Conservation (phyloP, 2,329 filamentous ascomycete species). For the Penicillium sclerotiorum region DNA sequence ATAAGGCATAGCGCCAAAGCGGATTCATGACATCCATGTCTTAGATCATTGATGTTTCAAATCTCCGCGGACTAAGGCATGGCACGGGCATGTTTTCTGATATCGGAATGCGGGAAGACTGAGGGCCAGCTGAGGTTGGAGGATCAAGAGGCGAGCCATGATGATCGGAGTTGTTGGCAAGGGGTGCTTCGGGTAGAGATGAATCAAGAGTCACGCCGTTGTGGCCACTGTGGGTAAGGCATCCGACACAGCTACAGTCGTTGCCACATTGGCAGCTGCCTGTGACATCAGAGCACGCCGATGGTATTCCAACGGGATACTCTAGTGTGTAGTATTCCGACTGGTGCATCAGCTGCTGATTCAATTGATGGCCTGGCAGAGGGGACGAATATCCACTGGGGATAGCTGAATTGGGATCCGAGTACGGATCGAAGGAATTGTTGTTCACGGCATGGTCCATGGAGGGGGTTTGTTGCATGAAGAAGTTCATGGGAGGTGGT, state of each 20-base stretch:
- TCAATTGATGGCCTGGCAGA: constrained; percentile 24
- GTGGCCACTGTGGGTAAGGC: constrained; percentile 55
- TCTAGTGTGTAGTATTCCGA: constrained; percentile 47
- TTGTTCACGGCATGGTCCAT: constrained; percentile 18
- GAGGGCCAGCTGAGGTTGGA: constrained; percentile 6
- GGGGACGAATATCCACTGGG: constrained; percentile 31
- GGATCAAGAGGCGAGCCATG: background rate
- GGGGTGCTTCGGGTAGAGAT: background rate
- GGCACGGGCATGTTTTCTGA: constrained; percentile 23
- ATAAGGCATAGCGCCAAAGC: too few species aligned
- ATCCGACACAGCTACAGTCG: constrained; percentile 56
- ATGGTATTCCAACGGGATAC: constrained; percentile 42
- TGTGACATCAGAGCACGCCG: constrained; percentile 50
- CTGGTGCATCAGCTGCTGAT: constrained; percentile 42
- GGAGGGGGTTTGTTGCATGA: constrained; percentile 17
- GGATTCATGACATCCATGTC: too few species aligned
- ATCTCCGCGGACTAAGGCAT: constrained; percentile 26
- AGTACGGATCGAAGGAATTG: constrained; percentile 24
- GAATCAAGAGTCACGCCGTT: constrained; percentile 45
- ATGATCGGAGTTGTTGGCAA: constrained; percentile 1
- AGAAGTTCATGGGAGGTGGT: constrained; percentile 20
- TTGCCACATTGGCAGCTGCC: constrained; percentile 57
- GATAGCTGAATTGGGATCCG: constrained; percentile 22
- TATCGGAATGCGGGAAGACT: constrained; percentile 20
- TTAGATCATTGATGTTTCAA: constrained; percentile 26